Conservation (phyloP, 2,329 filamentous ascomycete genomes). For the Fusarium sulawesiense region DNA sequence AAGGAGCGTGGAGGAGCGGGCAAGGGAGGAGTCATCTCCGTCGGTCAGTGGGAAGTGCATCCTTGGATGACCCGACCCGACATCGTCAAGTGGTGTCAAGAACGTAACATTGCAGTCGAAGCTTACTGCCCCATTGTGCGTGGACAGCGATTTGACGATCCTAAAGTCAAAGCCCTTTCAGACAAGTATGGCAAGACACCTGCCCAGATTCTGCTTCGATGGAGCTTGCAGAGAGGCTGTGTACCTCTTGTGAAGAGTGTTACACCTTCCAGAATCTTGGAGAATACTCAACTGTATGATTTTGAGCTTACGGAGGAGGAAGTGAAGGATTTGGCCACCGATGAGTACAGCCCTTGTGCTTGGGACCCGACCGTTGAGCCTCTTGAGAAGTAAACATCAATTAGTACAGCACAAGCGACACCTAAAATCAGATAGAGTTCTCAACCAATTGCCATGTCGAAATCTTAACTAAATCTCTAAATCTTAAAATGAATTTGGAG, state of each 20-base stretch:
- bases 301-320: constrained; percentile 67
- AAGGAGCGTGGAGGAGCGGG: constrained; percentile 68
- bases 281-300: constrained; percentile 69
- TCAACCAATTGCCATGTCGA: neutral
- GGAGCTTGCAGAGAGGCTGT: constrained; percentile 83
- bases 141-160: constrained; percentile 78
- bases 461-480: neutral
- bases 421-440: no score
- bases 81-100: constrained; percentile 80
- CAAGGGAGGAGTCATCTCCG: constrained; percentile 78
- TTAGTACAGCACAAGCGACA: neutral
- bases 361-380: constrained; percentile 66
- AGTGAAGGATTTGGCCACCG: constrained; percentile 60
- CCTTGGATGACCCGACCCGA: constrained; percentile 87
- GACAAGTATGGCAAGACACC: constrained; percentile 79
- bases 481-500: neutral
- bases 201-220: constrained; percentile 83
- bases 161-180: constrained; percentile 71
- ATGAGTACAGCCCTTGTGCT: constrained; percentile 64
- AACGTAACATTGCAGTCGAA: constrained; percentile 71
- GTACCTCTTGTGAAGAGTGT: constrained; percentile 81
- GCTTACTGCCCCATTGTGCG: constrained; percentile 71
- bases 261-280: constrained; percentile 71
- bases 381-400: constrained; percentile 54
- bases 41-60: constrained; percentile 91